Evolutionary conservation across 2,329 filamentous ascomycete species (phyloP).

Genomic region (Sporothrix luriei): DNA sequence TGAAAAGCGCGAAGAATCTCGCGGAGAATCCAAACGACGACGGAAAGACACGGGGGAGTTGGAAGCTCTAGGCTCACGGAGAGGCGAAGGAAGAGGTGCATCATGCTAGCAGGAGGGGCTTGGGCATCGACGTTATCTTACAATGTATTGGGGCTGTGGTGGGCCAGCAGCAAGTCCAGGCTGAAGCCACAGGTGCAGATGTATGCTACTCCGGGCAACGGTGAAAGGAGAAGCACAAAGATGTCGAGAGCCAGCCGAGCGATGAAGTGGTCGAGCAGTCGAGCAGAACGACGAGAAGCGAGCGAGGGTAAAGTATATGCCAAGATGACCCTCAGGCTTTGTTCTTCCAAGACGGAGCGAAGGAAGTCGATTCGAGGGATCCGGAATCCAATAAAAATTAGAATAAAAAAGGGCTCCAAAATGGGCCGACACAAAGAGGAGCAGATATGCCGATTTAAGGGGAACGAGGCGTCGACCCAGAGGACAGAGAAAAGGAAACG

Average conservation of each 20-base stretch:
- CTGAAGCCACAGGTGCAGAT: slow-evolving; percentile 29
- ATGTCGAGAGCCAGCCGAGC: slow-evolving; percentile 21
- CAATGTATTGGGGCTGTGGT: slow-evolving; percentile 22
- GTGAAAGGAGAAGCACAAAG: slow-evolving; percentile 2
- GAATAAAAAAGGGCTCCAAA: slow-evolving; percentile 22
- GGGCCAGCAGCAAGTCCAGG: slow-evolving; percentile 30
- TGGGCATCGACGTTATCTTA: slow-evolving; percentile 15
- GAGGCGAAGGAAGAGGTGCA: not conserved
- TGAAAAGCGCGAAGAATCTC: no score
- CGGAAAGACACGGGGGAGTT: not conserved
- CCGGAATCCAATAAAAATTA: slow-evolving; percentile 18
- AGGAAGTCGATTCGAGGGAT: slow-evolving; percentile 17
- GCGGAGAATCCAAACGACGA: no score
- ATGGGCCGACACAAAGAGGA: slow-evolving; percentile 4
- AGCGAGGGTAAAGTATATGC: slow-evolving; percentile 14
- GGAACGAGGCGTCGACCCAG: slow-evolving; percentile 8
- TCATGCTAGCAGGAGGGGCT: slow-evolving; percentile 15
- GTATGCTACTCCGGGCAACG: not conserved
- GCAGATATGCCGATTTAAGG: slow-evolving; percentile 5
- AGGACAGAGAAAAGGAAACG: not conserved
- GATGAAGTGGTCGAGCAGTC: slow-evolving; percentile 20
- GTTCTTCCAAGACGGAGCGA: slow-evolving; percentile 17
- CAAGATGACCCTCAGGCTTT: not conserved
- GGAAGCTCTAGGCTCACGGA: not conserved
- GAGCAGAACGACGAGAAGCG: not conserved